These are phyloP conservation scores for Ichthyophthirius multifiliis DNA, from an alignment of 169 alveolate genomes.

Conservation along the genomic window DNA sequence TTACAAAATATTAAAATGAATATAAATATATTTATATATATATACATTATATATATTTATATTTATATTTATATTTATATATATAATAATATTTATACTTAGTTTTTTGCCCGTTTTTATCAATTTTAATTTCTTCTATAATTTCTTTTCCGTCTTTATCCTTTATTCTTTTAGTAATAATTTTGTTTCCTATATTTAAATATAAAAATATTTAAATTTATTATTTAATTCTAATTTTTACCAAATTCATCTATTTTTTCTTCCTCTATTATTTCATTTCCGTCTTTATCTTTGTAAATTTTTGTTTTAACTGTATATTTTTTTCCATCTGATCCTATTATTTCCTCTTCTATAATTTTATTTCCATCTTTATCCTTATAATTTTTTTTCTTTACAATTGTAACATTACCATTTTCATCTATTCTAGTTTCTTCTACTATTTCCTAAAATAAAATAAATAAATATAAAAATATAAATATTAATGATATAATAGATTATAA, in stretches of 20 bases:
- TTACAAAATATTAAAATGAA: not conserved
- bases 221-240: not conserved
- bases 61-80: not conserved
- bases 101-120: slow-evolving; percentile 23
- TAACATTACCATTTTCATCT: slow-evolving; percentile 30
- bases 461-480: too few relatives aligned
- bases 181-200: slow-evolving; percentile 6
- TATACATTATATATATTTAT: not conserved
- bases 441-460: too few relatives aligned
- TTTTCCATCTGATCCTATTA: slow-evolving; percentile 24
- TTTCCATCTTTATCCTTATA: slow-evolving; percentile 36
- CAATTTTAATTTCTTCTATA: slow-evolving; percentile 30
- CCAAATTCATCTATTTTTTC: slow-evolving; percentile 27
- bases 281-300: slow-evolving; percentile 34
- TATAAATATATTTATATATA: not conserved
- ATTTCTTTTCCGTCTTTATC: slow-evolving; percentile 39
- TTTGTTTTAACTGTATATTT: slow-evolving; percentile 12
- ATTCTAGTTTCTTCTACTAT: slow-evolving; percentile 24
- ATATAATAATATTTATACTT: not conserved
- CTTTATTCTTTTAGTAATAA: slow-evolving; percentile 12
- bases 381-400: slow-evolving; percentile 23
- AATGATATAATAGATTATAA: too few relatives aligned
- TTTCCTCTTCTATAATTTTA: slow-evolving; percentile 20
- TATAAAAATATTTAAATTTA: too few relatives aligned
- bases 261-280: slow-evolving; percentile 30